Conservation (phyloP, 2,329 filamentous ascomycete genomes). For the Claviceps humidiphila region DNA sequence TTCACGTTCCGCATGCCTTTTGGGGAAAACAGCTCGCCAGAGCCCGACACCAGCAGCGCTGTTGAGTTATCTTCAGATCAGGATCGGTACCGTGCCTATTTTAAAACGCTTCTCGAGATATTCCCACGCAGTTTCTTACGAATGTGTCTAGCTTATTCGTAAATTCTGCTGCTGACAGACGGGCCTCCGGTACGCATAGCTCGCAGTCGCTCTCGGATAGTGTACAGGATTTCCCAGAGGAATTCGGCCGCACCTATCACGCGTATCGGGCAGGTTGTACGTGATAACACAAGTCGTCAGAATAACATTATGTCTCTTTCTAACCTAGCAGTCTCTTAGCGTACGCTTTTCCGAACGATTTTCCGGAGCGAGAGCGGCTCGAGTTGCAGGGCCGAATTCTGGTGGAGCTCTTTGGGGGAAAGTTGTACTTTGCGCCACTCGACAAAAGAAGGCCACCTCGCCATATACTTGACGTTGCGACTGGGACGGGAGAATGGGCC, state of each 20-base stretch:
- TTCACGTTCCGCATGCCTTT: constrained; percentile 22
- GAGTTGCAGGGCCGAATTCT: constrained; percentile 26
- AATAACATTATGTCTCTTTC: neutral
- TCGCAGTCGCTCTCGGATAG: constrained; percentile 28
- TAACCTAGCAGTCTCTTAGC: constrained; percentile 16
- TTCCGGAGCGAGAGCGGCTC: constrained; percentile 27
- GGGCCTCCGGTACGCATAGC: constrained; percentile 6
- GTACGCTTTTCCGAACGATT: constrained; percentile 33
- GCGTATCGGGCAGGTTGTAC: constrained; percentile 33
- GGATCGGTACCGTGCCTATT: neutral
- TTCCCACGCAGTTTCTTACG: too few species aligned
- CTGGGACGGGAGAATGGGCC: constrained; percentile 44
- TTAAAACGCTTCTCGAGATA: neutral
- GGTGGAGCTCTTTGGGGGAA: constrained; percentile 24
- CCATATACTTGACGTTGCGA: constrained; percentile 29
- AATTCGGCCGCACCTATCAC: constrained; percentile 34
- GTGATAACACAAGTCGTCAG: constrained; percentile 9
- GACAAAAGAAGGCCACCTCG: constrained; percentile 21
- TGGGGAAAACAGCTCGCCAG: constrained; percentile 17
- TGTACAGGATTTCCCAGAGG: constrained; percentile 26
- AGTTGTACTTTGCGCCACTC: constrained; percentile 30
- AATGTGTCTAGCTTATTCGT: too few species aligned
- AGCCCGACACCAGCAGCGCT: constrained; percentile 16
- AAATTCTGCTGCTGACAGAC: neutral
- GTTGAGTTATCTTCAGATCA: neutral